A percentile compares a stretch with the other conserved stretches of the same genome.
Evolutionary conservation across 768 basidiomycete genomes (phyloP).

Genomic region (Cystoderma amianthinum): DNA sequence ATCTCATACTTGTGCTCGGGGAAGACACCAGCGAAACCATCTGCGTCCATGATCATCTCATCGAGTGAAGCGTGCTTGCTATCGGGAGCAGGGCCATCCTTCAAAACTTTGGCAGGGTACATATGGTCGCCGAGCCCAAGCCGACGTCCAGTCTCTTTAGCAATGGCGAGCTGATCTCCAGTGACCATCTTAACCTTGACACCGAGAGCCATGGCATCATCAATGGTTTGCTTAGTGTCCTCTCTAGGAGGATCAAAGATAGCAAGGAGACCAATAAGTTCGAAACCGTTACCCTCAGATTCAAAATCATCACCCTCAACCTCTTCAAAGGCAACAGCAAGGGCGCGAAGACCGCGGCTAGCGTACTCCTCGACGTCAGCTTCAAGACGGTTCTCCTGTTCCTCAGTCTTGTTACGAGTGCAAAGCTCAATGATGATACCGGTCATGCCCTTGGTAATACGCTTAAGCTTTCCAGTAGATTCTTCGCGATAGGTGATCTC

Average conservation of each 20-base stretch:
- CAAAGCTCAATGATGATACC: constrained; percentile 97
- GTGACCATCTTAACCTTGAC: constrained; percentile 99
- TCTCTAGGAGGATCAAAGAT: constrained; percentile 98
- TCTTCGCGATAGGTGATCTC: constrained; percentile 97
- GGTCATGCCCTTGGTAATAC: constrained; percentile 99
- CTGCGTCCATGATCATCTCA: constrained; percentile 99
- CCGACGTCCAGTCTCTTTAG: constrained; percentile 98
- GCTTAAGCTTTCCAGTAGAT: constrained; percentile 88
- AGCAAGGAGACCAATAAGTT: constrained; percentile 93
- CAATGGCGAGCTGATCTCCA: constrained; percentile 98
- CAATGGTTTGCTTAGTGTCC: constrained; percentile 98
- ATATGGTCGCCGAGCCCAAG: constrained; percentile 98
- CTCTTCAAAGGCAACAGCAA: constrained; percentile 95
- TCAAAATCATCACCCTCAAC: constrained; percentile 77
- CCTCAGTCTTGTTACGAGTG: constrained; percentile 93
- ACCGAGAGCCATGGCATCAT: constrained; percentile 92
- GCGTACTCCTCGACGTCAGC: constrained; percentile 96
- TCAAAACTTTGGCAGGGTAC: constrained; percentile 97
- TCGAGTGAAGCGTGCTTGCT: constrained; percentile 81
- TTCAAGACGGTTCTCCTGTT: constrained; percentile 86
- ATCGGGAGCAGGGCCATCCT: constrained; percentile 90
- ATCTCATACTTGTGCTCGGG: constrained; percentile 99
- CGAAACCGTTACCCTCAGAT: constrained; percentile 92
- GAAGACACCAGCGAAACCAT: constrained; percentile 99
- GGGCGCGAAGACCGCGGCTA: constrained; percentile 91